Conservation (phyloP, 768 basidiomycete genomes). For the Mycena crocata region DNA sequence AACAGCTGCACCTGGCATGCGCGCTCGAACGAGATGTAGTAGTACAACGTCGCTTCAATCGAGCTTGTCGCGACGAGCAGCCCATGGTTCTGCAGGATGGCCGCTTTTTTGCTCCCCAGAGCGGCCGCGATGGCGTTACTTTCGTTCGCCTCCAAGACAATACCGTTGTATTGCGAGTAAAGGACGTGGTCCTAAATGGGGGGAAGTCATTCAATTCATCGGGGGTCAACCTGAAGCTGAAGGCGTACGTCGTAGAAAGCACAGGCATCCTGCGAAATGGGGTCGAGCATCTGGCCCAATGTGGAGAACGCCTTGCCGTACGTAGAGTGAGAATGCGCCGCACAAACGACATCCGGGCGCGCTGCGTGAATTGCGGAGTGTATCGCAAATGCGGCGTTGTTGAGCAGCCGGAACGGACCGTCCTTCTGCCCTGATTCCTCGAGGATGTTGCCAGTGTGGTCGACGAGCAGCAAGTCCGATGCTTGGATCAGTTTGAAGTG, state of each 20-base stretch:
- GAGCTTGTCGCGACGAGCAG: slow-evolving; percentile 52
- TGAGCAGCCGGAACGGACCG: slow-evolving; percentile 38
- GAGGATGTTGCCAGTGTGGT: slow-evolving; percentile 44
- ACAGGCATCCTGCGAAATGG: slow-evolving; percentile 58
- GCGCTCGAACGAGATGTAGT: slow-evolving; percentile 56
- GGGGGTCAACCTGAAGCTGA: too few relatives aligned
- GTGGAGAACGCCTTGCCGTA: slow-evolving; percentile 63
- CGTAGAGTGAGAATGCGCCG: slow-evolving; percentile 61
- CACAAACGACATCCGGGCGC: slow-evolving; percentile 60
- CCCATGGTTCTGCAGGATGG: slow-evolving; percentile 59
- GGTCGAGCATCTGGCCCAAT: slow-evolving; percentile 55
- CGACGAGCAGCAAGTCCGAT: slow-evolving; percentile 57
- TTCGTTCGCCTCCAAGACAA: slow-evolving; percentile 59
- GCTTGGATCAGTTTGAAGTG: slow-evolving; percentile 61
- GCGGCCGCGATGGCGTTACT: slow-evolving; percentile 57
- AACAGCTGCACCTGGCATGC: slow-evolving; percentile 61
- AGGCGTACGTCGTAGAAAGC: slow-evolving; percentile 57
- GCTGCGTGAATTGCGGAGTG: slow-evolving; percentile 58
- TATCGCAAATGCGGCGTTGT: slow-evolving; percentile 50
- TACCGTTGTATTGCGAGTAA: slow-evolving; percentile 60
- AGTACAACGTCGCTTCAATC: slow-evolving; percentile 56
- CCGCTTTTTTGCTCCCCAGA: slow-evolving; percentile 54
- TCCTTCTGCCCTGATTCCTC: slow-evolving; percentile 41
- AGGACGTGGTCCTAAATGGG: slow-evolving; percentile 54
- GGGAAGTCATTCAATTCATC: too few relatives aligned